These are phyloP conservation scores for Rhodotorula babjevae DNA, from an alignment of 768 basidiomycete species.

Conservation along the genomic window DNA sequence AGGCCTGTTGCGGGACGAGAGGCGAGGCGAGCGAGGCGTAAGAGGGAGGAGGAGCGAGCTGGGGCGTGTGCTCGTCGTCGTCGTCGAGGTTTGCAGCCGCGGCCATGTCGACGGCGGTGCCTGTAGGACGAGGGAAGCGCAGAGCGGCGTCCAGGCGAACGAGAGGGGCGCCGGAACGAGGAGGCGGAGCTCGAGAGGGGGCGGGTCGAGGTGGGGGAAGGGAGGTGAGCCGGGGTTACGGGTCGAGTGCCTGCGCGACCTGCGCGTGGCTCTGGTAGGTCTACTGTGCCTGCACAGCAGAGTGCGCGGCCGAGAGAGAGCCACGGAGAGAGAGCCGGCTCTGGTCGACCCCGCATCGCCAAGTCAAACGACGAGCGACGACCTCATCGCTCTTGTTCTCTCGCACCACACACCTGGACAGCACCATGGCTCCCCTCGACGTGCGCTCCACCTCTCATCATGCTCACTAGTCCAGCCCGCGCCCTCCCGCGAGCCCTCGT, in stretches of 20 bases:
- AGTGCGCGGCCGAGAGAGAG: neutral
- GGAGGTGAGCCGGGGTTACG: too few species aligned
- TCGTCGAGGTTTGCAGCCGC: too few species aligned
- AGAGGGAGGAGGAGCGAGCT: neutral
- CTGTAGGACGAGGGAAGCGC: too few species aligned
- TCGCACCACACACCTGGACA: neutral
- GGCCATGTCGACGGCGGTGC: neutral
- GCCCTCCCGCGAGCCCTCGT: neutral
- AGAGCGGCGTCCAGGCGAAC: neutral
- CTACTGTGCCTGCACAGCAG: too few species aligned
- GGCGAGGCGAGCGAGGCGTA: neutral
- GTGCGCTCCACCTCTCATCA: neutral
- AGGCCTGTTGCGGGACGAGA: neutral
- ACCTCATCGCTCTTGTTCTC: neutral
- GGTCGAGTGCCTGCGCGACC: too few species aligned
- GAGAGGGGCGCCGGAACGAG: too few species aligned
- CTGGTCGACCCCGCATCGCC: too few species aligned
- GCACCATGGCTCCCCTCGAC: slow-evolving; percentile 16
- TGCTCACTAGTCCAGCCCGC: too few species aligned
- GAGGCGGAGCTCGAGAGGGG: too few species aligned
- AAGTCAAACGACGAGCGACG: neutral
- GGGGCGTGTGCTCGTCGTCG: neutral
- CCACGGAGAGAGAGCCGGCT: too few species aligned
- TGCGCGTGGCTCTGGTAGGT: too few species aligned
- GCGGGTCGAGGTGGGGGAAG: too few species aligned